Conservation (phyloP, 306 rosid genomes). For the Erythrophleum fordii region DNA sequence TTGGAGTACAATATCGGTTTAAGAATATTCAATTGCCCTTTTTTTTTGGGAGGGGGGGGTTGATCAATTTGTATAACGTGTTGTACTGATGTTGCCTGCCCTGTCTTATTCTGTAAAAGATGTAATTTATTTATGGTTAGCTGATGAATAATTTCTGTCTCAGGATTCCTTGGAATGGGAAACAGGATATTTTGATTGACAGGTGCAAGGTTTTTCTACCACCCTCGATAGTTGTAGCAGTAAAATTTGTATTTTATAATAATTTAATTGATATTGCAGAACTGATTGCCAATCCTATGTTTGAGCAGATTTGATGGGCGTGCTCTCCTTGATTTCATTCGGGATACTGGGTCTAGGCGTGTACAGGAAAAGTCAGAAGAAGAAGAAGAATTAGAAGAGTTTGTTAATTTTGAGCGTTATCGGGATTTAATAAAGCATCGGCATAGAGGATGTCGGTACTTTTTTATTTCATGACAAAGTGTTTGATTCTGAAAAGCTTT, state of each 20-base stretch:
- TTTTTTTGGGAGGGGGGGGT: neutral
- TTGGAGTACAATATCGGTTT: neutral
- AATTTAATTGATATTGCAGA: neutral
- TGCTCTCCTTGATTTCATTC: constrained; percentile 93
- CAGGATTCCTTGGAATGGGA: constrained; percentile 99
- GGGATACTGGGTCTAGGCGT: constrained; percentile 72
- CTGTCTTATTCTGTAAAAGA: neutral
- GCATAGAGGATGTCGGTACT: constrained; percentile 99
- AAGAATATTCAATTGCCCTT: neutral
- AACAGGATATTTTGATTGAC: constrained; percentile 89
- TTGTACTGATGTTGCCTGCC: neutral
- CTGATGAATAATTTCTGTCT: constrained; percentile 18
- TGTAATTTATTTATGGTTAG: neutral
- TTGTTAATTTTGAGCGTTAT: constrained; percentile 99
- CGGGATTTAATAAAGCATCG: constrained; percentile 99
- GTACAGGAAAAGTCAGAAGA: constrained; percentile 87
- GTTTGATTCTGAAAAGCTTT: constrained; percentile 48
- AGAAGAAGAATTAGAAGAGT: constrained; percentile 99
- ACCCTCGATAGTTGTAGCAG: neutral
- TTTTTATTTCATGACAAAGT: constrained; percentile 57
- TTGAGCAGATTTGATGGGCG: constrained; percentile 93
- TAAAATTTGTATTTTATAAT: neutral
- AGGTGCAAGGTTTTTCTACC: constrained; percentile 47
- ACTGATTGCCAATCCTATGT: constrained; percentile 22
- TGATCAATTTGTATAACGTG: neutral